Conservation (phyloP, 2,329 filamentous ascomycete species). For the Neonectria punicea region DNA sequence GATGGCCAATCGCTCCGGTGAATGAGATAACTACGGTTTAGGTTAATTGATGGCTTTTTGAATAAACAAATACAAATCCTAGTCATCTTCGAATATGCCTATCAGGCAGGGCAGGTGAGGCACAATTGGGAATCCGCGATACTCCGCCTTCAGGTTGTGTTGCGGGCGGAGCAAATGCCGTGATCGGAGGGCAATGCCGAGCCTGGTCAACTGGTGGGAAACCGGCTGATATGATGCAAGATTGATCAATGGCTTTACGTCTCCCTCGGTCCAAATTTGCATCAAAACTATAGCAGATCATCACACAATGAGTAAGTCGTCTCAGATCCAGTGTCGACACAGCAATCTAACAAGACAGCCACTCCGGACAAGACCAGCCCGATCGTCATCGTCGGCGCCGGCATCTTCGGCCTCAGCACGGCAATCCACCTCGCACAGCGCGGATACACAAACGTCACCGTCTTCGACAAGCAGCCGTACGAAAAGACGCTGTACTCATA, state of each 20-base stretch:
- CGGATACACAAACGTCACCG: constrained; percentile 58
- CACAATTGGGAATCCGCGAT: neutral
- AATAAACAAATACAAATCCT: neutral
- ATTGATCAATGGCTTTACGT: neutral
- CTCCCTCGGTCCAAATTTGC: neutral
- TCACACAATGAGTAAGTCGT: neutral
- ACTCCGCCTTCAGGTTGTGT: neutral
- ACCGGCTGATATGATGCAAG: neutral
- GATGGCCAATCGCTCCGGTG: constrained; percentile 52
- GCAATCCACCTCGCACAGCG: constrained; percentile 46
- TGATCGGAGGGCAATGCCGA: too few species aligned
- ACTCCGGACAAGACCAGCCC: constrained; percentile 14
- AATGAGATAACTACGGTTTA: constrained; percentile 35
- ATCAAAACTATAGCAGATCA: neutral
- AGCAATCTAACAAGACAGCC: too few species aligned
- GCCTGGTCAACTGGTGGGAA: neutral
- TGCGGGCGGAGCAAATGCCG: too few species aligned
- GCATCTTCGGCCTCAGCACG: constrained; percentile 51
- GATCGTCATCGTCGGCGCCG: constrained; percentile 39
- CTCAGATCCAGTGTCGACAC: too few species aligned
- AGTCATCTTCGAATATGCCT: neutral
- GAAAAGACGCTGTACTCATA: constrained; percentile 54
- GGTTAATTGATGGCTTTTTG: neutral
- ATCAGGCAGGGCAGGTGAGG: neutral
- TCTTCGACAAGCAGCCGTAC: constrained; percentile 60